Evolutionary conservation across 352 stramenopile genomes (phyloP).

Genomic region (Globisporangium carolinianum): DNA sequence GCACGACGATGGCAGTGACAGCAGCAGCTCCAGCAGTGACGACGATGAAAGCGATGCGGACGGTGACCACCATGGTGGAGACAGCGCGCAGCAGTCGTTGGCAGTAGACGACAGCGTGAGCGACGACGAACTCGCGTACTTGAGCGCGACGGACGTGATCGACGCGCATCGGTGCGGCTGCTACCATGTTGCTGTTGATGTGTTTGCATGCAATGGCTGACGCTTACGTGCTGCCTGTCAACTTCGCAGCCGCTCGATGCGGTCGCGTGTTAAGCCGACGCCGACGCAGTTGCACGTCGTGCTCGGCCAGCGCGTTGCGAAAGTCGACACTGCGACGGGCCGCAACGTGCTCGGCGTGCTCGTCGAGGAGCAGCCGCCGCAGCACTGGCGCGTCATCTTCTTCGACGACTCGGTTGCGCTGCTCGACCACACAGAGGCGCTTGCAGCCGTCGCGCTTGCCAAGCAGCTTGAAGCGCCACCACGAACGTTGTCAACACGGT

Average conservation of each 20-base stretch:
- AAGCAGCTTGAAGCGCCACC: constrained; percentile 7
- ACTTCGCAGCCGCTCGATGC: constrained; percentile 20
- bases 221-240: background rate
- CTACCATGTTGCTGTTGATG: background rate
- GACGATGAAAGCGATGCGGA: constrained; percentile 4
- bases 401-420: constrained; percentile 39
- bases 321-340: constrained; percentile 21
- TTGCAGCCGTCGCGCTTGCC: constrained; percentile 28
- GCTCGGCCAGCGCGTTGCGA: constrained; percentile 38
- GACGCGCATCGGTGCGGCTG: constrained; percentile 31
- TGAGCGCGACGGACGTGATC: constrained; percentile 47
- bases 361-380: constrained; percentile 18
- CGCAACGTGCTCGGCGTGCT: constrained; percentile 46
- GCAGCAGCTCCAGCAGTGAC: too few species aligned
- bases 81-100: too few species aligned
- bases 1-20: too few species aligned
- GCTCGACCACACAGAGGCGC: constrained; percentile 22
- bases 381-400: constrained; percentile 52
- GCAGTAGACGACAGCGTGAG: constrained; percentile 9
- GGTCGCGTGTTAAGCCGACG: constrained; percentile 8
- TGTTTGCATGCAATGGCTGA: background rate
- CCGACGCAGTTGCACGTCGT: background rate
- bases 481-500: background rate
- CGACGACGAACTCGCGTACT: constrained; percentile 34
- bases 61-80: background rate